These are phyloP conservation scores for Bolboschoenus planiculmis DNA, from an alignment of 176 grass and related monocot genomes.

Conservation along the genomic window DNA sequence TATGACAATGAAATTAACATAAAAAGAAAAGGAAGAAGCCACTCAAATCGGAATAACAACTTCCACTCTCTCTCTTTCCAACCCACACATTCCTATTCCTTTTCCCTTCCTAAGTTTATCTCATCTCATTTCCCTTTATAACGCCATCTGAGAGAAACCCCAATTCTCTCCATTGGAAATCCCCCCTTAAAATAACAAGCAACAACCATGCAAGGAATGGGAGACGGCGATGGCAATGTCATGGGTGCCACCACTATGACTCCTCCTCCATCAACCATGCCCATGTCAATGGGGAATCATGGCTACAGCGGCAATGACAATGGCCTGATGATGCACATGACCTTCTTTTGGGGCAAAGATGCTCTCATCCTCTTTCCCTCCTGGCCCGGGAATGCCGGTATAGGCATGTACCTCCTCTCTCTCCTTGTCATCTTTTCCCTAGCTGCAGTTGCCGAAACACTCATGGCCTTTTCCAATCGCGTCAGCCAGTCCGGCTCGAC, in stretches of 20 bases:
- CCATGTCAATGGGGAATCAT: neutral
- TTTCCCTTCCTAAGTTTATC: neutral
- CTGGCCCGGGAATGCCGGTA: constrained; percentile 53
- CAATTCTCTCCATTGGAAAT: neutral
- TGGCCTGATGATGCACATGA: constrained; percentile 43
- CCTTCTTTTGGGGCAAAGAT: constrained; percentile 58
- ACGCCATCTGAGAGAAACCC: neutral
- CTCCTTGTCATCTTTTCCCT: constrained; percentile 49
- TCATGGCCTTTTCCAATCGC: constrained; percentile 34
- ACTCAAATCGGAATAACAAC: neutral
- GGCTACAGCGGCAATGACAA: neutral
- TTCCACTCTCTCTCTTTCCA: neutral
- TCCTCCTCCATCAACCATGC: constrained; percentile 27
- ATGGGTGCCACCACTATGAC: constrained; percentile 36
- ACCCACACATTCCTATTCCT: neutral
- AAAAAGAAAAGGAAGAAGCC: neutral
- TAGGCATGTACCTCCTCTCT: constrained; percentile 51
- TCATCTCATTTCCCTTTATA: neutral
- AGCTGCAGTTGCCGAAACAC: constrained; percentile 47
- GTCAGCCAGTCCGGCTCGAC: neutral
- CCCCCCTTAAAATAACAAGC: neutral
- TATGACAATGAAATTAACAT: neutral
- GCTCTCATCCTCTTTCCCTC: constrained; percentile 45
- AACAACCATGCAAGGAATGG: neutral
- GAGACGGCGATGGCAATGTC: constrained; percentile 24